Base-by-base conservation (phyloP, 805 yeast genomes). In the Candida odintsovae region DNA sequence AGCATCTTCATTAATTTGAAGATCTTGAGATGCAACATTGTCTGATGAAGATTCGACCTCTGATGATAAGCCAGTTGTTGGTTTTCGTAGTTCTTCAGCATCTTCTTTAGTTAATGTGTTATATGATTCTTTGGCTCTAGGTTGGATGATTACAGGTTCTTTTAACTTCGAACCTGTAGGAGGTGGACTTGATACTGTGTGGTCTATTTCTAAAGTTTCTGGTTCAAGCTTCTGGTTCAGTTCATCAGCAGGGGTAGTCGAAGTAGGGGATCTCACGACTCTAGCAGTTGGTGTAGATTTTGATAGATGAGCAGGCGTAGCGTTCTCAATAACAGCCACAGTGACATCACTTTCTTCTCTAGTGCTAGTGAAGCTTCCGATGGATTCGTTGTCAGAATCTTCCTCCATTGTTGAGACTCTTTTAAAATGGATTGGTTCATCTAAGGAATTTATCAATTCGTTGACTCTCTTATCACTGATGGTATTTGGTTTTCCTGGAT, bases 371-470 rank as follows among this genome's bases (percentile, higher is more conserved):
- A 51, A 57, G 25, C 55, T 44, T 8, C 48, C 53, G 50, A 38
- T 40, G 5, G 62, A 51, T 26, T 45, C 59, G 3, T 66, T 60
- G 50, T 41, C 42, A 5, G 62, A 51, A 28, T 45, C 59, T 4
- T 67, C 61, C 1, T 68, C 63, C 44, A 55, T 57, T 2, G 72
- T 65, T 0, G 73, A 68, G 3, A 70, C 72, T 40, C 75, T 60
- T 23, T 68, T 70, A 51, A 71, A 67, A 45, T 64, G 66, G 19
- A 70, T 66, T 9, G 74, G 72, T 22, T 68, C 71, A 50, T 70
- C 72, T 23, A 69, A 49, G 3, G 70, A 59, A 44, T 57, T 45
- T 53, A 54, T 55, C 11, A 57, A 33, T 2, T 55, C 56, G 41
- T 51, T 50, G 16, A 56, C 54, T 15, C 55, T 47, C 35, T 41